Base-by-base conservation (phyloP, 352 stramenopile genomes). In the Phytophthora fragariaefolia region DNA sequence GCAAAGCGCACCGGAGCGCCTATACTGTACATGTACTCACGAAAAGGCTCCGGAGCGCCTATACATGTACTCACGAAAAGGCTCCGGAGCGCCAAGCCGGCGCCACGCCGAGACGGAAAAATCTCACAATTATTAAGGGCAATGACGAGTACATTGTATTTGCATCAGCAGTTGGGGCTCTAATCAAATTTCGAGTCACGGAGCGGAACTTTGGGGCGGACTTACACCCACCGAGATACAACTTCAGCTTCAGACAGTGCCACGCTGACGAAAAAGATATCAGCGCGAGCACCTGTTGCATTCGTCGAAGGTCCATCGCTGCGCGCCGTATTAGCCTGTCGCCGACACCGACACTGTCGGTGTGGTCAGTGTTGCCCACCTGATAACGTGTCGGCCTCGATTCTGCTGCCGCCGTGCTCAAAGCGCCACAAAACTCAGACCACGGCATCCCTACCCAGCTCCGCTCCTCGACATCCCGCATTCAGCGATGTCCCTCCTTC, bases 1-100 rank as follows among this genome's bases (percentile, higher is more conserved):
- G 20, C 30, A 48, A 27, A 54, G 49, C 40, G 55, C 40, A 52
- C 40, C 27, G 27, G 43, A 47, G 18, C 55, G n/a, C 43, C 43
- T 50, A 2, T 28, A 47, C 43, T 50, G 18, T 42, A 30, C 43
- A 18, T 50, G 2, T 28, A 47, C 43, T 50, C 43, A 10, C 43
- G 20, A 30, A 49, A 20, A 49, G 22, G 15, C 7, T 1, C 36
- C 36, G 36, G n/a, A n/a, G n/a, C n/a, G n/a, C n/a, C n/a, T n/a
- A n/a, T n/a, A n/a, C n/a, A n/a, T n/a, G n/a, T n/a, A 47, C 43
- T 50, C 43, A 10, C 43, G 20, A 30, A 38, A 12, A 9, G 28
- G 28, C 28, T 34, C 12, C 7, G 28, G 15, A 3, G 42, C 42
- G 28, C 42, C 20, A 20, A 28, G 43, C 22, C 20, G 43, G 43